Base-by-base conservation (phyloP, 2,329 filamentous ascomycete genomes). In the Beauveria asiatica region DNA sequence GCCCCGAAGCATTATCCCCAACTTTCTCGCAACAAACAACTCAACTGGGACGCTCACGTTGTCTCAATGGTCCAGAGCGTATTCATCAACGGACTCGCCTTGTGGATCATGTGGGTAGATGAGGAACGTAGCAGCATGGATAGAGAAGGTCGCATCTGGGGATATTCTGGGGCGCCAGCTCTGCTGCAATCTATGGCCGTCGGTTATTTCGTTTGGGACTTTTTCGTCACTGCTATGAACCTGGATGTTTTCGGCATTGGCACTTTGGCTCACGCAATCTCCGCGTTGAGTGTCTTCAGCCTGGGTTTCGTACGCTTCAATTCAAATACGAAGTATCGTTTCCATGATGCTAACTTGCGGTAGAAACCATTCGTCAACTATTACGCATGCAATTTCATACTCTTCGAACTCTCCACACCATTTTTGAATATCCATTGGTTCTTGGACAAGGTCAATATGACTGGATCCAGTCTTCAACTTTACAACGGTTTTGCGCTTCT, bases 361-460 rank as follows among this genome's bases (percentile, higher is more conserved):
- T 69, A 94, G 90, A 82, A 89, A 62, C 90, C 90, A 2, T 92
- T 93, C 68, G 80, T 92, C 65, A 92, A 93, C 76, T 92, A 86
- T 77, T 95, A 94, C 73, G 88, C 83, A 60, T 82, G 83, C 60
- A 84, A 84, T 62, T 95, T 95, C 73, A 90, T 95, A 68, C 85
- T 94, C 61, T 95, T 92, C 83, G 90, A 95, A 73, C 82, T 95
- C 44, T 92, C 89, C 27, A 89, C 87, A 5, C 89, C 90, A 8
- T 92, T 94, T 73, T 80, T 94, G 61, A 95, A 95, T 71, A 83
- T 93, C 70, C 90, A 95, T 78, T 95, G 90, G 90, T 94, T 94
- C 77, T 90, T 89, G 74, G 90, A 95, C 75, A 95, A 95, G 77
- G 77, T 93, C 62, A 82, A 84, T 68, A 85, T 91, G 80, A 94